phyloP scores from a whole-genome alignment of 108 stramenopile genomes.

The Fragilaria crotonensis region DNA sequence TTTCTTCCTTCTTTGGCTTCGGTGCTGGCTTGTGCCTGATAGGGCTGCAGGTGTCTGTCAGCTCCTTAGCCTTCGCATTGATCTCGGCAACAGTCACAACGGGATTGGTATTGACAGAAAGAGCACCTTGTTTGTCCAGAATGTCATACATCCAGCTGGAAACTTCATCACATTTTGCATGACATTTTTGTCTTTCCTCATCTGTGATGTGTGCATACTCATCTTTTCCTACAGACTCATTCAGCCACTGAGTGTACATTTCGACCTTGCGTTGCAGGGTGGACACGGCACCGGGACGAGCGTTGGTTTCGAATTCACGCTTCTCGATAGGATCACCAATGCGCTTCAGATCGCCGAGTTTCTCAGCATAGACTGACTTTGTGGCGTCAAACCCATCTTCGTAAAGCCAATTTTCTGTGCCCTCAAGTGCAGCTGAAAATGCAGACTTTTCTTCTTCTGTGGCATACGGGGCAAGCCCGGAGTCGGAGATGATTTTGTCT shows the following conservation, averaged over 20 bases:
- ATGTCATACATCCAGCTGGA: constrained; percentile 89
- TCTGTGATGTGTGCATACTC: constrained; percentile 87
- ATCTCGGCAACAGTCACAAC: constrained; percentile 71
- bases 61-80: constrained; percentile 54
- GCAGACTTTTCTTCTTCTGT: constrained; percentile 76
- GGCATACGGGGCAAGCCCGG: constrained; percentile 64
- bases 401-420: constrained; percentile 96
- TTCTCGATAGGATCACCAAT: constrained; percentile 85
- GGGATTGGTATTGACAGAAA: constrained; percentile 68
- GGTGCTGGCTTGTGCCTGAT: constrained; percentile 94
- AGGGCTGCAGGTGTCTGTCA: constrained; percentile 63
- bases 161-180: constrained; percentile 57
- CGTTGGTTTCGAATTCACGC: constrained; percentile 66
- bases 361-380: constrained; percentile 84
- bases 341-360: constrained; percentile 81
- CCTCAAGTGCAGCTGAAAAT: constrained; percentile 62
- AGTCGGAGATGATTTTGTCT: constrained; percentile 85
- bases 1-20: constrained; percentile 54
- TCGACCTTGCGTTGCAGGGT: constrained; percentile 74
- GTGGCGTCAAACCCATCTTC: constrained; percentile 97
- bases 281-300: constrained; percentile 65
- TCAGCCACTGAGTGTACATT: constrained; percentile 78
- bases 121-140: constrained; percentile 84
- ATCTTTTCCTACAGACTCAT: constrained; percentile 63
- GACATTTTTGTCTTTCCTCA: constrained; percentile 75